Conservation (phyloP, 352 stramenopile genomes). For the Pythium utonaiense region DNA sequence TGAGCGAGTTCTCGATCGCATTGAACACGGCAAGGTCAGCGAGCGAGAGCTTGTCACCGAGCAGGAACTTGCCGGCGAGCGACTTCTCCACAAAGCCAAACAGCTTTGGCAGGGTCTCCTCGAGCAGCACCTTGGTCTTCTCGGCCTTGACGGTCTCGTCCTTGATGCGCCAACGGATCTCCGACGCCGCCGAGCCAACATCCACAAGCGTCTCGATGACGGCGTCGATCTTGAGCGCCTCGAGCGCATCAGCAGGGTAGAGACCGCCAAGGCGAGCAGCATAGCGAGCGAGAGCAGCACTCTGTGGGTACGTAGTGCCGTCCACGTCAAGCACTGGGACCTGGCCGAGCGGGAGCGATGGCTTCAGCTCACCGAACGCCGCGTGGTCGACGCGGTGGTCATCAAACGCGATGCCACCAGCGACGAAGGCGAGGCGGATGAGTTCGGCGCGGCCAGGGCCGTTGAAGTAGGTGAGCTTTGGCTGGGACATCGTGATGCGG, state of each 20-base stretch:
- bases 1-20: conserved; percentile 36
- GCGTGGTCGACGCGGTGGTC: conserved; percentile 49
- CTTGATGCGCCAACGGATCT: conserved; percentile 29
- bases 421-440: conserved; percentile 47
- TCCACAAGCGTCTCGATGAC: conserved; percentile 44
- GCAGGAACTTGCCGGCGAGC: conserved; percentile 49
- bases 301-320: conserved; percentile 48
- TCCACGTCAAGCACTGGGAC: conserved; percentile 50
- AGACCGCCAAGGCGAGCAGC: conserved; percentile 50
- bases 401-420: conserved; percentile 57
- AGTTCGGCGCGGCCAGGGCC: conserved; percentile 49
- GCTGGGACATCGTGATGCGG: conserved; percentile 2
- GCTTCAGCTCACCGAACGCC: conserved; percentile 50
- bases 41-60: conserved; percentile 36
- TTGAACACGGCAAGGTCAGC: conserved; percentile 47
- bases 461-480: conserved; percentile 75
- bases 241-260: conserved; percentile 47
- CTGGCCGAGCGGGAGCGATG: conserved; percentile 46
- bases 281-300: conserved; percentile 55
- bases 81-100: conserved; percentile 39
- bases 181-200: conserved; percentile 22
- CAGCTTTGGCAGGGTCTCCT: conserved; percentile 35
- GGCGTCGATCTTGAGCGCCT: conserved; percentile 56
- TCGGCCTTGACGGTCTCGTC: conserved; percentile 39
- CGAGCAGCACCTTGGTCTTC: conserved; percentile 40